Evolutionary conservation across 495 filamentous ascomycete species (phyloP), one percentile per base, ranked within the genome.

Genomic region (Trichoderma reesei): DNA sequence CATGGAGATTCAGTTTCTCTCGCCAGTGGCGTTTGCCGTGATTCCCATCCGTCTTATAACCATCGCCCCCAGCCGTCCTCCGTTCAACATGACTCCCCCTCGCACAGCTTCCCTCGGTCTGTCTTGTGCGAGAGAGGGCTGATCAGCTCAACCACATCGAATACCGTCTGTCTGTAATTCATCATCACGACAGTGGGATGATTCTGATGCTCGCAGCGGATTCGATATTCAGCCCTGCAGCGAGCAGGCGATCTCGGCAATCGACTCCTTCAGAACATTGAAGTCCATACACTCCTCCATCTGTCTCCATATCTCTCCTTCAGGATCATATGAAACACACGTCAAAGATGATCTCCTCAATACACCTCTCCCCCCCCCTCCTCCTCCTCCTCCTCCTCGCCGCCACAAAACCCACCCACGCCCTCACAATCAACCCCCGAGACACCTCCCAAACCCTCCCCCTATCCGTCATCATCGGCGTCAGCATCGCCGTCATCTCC

Each of bases 401-500:
- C 31, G 20, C 11, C 20, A 34, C 51, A 13, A 39, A 4, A 10
- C 10, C 5, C 10, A 14, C 31, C 18, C 51, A 56, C 3, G 51
- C 78, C 6, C 79, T 80, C 68, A 70, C 68, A 3, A 61, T 48
- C 11, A 63, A 39, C 8, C 42, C 62, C 8, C 71, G 76, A 41
- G 75, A 75, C 33, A 76, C 20, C 11, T 56, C 51, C 20, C 20
- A 34, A 31, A 14, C 20, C 31, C 51, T 56, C 20, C 18, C 51
- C 16, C 20, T 31, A 33, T 5, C 51, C 9, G 73, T 77, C 34
- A 80, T 81, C 56, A 75, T 73, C 37, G 79, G 79, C 31, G 81
- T 82, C 41, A 72, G 72, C 13, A 59, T 75, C 36, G 78, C 74
- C 7, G 71, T 69, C 13, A 71, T 7, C 67, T 75, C 1, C 66